Evolutionary conservation across 805 yeast genomes (phyloP).

Genomic region (Nakazawaea pomicola): DNA sequence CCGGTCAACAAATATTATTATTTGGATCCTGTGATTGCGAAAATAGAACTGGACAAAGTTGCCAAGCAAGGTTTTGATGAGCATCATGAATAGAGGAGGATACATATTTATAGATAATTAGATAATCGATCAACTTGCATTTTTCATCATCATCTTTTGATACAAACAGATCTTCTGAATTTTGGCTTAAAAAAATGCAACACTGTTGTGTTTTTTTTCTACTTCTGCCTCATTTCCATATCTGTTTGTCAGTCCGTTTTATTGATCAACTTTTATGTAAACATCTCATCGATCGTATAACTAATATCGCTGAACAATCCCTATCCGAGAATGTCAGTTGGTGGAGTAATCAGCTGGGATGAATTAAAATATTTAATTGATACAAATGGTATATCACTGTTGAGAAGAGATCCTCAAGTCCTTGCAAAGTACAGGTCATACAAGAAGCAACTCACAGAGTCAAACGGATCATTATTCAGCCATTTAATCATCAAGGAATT

Average conservation of each 20-base stretch:
- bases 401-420: conserved; percentile 43
- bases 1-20: conserved; percentile 56
- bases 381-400: conserved; percentile 37
- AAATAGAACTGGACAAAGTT: conserved; percentile 72
- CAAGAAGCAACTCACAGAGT: conserved; percentile 32
- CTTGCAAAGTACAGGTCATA: conserved; percentile 41
- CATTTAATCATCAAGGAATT: conserved; percentile 43
- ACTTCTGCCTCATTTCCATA: no score
- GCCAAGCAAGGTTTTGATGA: conserved; percentile 63
- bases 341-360: conserved; percentile 37
- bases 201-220: not conserved
- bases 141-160: no score
- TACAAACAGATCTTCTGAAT: no score
- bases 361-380: conserved; percentile 33
- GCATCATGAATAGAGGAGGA: not conserved
- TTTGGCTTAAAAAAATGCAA: no score
- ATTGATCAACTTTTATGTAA: no score
- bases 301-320: no score
- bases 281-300: no score
- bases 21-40: conserved; percentile 77
- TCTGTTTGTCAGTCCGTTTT: no score
- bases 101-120: not conserved
- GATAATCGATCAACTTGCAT: not conserved
- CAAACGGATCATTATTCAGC: conserved; percentile 39
- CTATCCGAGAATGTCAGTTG: not conserved